A percentile compares a stretch with the other conserved stretches of the same genome.
These are phyloP conservation scores for Thelonectria discophora DNA, from an alignment of 2,329 filamentous ascomycete genomes.

Conservation along the genomic window DNA sequence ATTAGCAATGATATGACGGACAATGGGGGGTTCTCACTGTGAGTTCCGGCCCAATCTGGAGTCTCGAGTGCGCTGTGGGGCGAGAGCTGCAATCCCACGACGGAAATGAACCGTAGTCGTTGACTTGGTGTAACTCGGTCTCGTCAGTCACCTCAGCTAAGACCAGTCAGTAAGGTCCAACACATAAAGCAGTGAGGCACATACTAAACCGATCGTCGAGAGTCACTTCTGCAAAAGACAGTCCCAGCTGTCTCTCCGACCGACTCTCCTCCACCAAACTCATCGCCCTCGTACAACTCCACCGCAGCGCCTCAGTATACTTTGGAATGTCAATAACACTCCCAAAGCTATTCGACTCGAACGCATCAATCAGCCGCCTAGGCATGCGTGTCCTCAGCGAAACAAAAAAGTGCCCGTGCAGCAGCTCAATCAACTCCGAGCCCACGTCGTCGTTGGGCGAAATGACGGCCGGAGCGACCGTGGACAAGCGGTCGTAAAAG, in stretches of 20 bases:
- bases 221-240: slow-evolving; percentile 52
- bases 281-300: slow-evolving; percentile 63
- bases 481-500: slow-evolving; percentile 65
- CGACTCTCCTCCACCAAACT: slow-evolving; percentile 61
- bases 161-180: slow-evolving; percentile 22
- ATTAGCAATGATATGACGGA: slow-evolving; percentile 22
- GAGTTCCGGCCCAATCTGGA: slow-evolving; percentile 61
- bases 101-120: slow-evolving; percentile 64
- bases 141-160: slow-evolving; percentile 54
- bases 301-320: slow-evolving; percentile 55
- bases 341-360: slow-evolving; percentile 60
- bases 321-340: slow-evolving; percentile 59
- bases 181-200: slow-evolving; percentile 24
- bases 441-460: slow-evolving; percentile 45
- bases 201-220: slow-evolving; percentile 58
- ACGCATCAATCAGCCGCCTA: slow-evolving; percentile 54
- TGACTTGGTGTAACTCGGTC: slow-evolving; percentile 52
- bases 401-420: slow-evolving; percentile 56
- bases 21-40: slow-evolving; percentile 52
- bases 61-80: slow-evolving; percentile 52
- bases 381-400: slow-evolving; percentile 59
- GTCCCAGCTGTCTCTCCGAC: slow-evolving; percentile 54
- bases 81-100: slow-evolving; percentile 53
- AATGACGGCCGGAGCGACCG: slow-evolving; percentile 55
- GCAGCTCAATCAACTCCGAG: slow-evolving; percentile 51